These are phyloP conservation scores for Cyclospora cayetanensis DNA, from an alignment of 169 alveolate genomes.

Conservation along the genomic window DNA sequence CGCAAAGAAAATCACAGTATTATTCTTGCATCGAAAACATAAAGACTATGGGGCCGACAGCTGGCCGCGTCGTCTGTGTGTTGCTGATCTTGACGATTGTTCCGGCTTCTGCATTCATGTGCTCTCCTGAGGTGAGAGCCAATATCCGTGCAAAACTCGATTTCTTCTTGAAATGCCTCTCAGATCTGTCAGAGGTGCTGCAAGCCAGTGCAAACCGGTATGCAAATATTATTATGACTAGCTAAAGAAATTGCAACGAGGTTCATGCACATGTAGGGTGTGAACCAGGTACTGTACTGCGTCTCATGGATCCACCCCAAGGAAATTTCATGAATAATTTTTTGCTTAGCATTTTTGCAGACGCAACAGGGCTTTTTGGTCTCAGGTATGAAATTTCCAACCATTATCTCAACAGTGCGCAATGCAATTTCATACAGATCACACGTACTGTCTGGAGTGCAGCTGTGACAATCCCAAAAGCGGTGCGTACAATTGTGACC, in stretches of 20 bases:
- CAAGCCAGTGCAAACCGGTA: constrained; percentile 68
- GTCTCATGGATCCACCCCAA: too few relatives aligned
- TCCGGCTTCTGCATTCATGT: constrained; percentile 44
- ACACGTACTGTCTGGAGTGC: constrained; percentile 67
- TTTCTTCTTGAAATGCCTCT: not conserved
- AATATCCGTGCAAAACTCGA: not conserved
- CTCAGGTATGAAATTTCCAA: constrained; percentile 11
- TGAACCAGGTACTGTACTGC: not conserved
- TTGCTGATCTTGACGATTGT: not conserved
- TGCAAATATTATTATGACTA: not conserved
- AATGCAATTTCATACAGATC: not conserved
- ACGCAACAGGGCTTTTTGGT: constrained; percentile 68
- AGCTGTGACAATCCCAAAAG: constrained; percentile 52
- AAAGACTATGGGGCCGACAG: too few relatives aligned
- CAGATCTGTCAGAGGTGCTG: constrained; percentile 72
- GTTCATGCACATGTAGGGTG: constrained; percentile 7
- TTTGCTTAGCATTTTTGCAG: constrained; percentile 53
- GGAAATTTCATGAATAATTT: not conserved
- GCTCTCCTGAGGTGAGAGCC: constrained; percentile 45
- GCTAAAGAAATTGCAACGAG: not conserved
- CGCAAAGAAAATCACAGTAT: too few relatives aligned
- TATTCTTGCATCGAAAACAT: too few relatives aligned
- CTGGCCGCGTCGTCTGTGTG: too few relatives aligned
- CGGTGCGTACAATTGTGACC: constrained; percentile 8
- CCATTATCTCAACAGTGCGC: too few relatives aligned